Percentiles rank a stretch among this genome's conserved stretches.
These are phyloP conservation scores for Penicillium sp. DNA, from an alignment of 2,329 filamentous ascomycete species.

Conservation along the genomic window DNA sequence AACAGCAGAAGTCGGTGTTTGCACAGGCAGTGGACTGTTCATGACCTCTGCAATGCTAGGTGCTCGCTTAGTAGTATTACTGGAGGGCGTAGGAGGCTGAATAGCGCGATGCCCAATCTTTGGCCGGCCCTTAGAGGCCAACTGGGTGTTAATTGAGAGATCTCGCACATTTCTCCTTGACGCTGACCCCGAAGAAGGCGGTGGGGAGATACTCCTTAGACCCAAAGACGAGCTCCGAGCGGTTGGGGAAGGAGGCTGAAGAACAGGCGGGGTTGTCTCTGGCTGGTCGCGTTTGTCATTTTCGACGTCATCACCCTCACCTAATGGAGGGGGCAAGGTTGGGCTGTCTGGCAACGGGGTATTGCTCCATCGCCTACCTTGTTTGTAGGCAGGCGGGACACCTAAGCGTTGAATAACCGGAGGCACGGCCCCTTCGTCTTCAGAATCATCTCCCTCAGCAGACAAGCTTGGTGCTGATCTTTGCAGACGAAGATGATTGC, in stretches of 20 bases:
- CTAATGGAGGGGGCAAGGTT: conserved; percentile 28
- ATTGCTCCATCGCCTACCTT: conserved; percentile 32
- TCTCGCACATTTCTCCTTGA: conserved; percentile 41
- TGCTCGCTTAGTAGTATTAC: conserved; percentile 22
- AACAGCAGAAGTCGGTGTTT: conserved; percentile 25
- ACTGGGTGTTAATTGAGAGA: conserved; percentile 42
- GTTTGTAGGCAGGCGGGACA: conserved; percentile 33
- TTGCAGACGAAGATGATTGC: conserved; percentile 25
- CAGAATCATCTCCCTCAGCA: conserved; percentile 13
- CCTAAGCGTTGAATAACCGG: conserved; percentile 25
- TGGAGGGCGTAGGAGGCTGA: conserved; percentile 38
- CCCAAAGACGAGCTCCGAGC: conserved; percentile 13
- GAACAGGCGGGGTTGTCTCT: conserved; percentile 4
- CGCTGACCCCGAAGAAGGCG: conserved; percentile 16
- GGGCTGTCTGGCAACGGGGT: conserved; percentile 37
- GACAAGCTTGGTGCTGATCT: conserved; percentile 34
- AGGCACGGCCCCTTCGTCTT: conserved; percentile 12
- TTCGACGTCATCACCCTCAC: conserved; percentile 6
- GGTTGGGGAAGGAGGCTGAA: conserved; percentile 10
- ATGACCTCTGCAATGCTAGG: conserved; percentile 44
- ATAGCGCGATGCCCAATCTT: conserved; percentile 38
- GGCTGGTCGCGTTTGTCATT: neutral
- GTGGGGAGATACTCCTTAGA: conserved; percentile 11
- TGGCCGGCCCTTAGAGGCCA: conserved; percentile 33
- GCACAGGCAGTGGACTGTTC: conserved; percentile 38